Base-by-base conservation (phyloP, 1,139 yeast species). In the Insectozyma bohioensis region DNA sequence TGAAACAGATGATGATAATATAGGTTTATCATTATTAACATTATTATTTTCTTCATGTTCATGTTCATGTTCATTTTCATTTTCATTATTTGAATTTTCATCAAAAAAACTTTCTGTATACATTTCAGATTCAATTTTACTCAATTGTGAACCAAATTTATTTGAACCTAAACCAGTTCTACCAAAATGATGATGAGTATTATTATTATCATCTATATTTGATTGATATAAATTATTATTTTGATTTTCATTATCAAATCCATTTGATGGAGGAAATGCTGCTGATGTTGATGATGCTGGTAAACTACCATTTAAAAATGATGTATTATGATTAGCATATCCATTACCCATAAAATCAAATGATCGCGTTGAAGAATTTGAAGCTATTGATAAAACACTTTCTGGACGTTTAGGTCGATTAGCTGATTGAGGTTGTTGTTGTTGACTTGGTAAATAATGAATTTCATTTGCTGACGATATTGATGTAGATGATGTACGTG, bases 341-440 rank as follows among this genome's bases (percentile, higher is more conserved):
- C 17, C 28, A 16, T 22, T 29, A 10, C 41, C 42, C 19, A 32
- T 23, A 20, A 41, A 38, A 26, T 45, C 49, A 36, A 41, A 42
- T 16, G 49, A 45, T 20, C 49, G 28, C 20, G 57, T 48, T n/a
- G 72, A 65, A 7, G 69, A 63, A 37, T 61, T 66, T 0, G 71
- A 64, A 6, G 69, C 52, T 11, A 65, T 48, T 2, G 73, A 67
- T 40, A 67, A 43, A 8, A 64, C 72, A 40, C 72, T 63, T 41
- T 67, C 71, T 0, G 74, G 73, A 27, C 74, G 50, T 37, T 58
- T 60, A 2, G 67, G 66, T 29, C 10, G 30, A 22, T 6, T 18
- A 23, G 11, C 30, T 13, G 10, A 25, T 23, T 18, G 36, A 15
- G 7, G 22, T 22, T 12, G 24, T 13, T 20, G 24, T 10, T 20